Base-by-base conservation (phyloP, 2,329 filamentous ascomycete species). In the Colletotrichum brevisporum region DNA sequence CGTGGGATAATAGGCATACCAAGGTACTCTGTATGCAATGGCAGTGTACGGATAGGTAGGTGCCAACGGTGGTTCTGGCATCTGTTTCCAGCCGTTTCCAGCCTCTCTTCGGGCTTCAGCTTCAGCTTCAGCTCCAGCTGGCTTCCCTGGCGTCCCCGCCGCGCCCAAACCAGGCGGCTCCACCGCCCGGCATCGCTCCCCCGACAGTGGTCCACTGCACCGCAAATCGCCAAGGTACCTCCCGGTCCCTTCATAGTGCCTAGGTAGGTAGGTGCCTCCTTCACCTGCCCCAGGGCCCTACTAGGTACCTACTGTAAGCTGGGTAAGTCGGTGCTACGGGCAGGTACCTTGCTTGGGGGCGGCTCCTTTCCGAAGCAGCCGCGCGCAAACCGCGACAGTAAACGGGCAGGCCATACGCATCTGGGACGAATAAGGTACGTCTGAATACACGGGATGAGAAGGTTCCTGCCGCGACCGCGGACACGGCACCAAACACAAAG, bases 361-460 rank as follows among this genome's bases (percentile, higher is more conserved):
- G 15, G 51, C 48, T 39, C 36, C 66, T 53, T 66, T 53, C 67
- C 67, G 62, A 69, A 67, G 67, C 63, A 67, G 55, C 67, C 62
- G 67, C 67, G 36, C 53, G 27, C 36, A 65, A 36, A 41, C 50
- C 47, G 57, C 45, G 47, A 36, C 39, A 51, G 52, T 45, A 69
- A 66, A 63, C 39, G 39, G 60, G 51, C 51, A 54, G 50, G 36
- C 60, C 41, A 55, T 55, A 62, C 48, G 47, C 63, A 55, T 69
- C 55, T 69, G 55, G 66, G 61, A 66, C 55, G 54, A 69, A 58
- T 43, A 36, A 47, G 43, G 43, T 68, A 66, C 48, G 48, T 54
- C 52, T 48, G 54, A 59, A 69, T 57, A 50, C 61, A 55, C 43
- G 54, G 65, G 39, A 65, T 55, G 24, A 60, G 26, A 54, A 36